These are phyloP conservation scores for Globisporangium paddicum DNA, from an alignment of 352 stramenopile species.

Conservation along the genomic window DNA sequence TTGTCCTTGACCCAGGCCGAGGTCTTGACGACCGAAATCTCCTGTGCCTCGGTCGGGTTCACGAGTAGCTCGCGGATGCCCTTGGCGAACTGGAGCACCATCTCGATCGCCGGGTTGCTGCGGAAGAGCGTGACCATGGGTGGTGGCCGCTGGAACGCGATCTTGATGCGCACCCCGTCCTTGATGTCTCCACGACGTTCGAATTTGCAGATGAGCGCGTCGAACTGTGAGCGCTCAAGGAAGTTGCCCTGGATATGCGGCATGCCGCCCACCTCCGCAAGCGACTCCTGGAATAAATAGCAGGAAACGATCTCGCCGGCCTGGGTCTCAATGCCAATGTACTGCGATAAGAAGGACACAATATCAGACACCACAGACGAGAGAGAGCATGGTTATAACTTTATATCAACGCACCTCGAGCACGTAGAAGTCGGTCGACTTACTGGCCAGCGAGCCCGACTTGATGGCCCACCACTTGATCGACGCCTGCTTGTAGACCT, in stretches of 20 bases:
- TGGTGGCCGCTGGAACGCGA: slow-evolving; percentile 80
- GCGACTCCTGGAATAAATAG: slow-evolving; percentile 84
- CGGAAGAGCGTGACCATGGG: slow-evolving; percentile 79
- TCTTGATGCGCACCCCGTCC: slow-evolving; percentile 77
- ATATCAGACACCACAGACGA: slow-evolving; percentile 9
- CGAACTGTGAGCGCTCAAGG: slow-evolving; percentile 78
- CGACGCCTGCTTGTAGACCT: slow-evolving; percentile 82
- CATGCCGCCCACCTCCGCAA: slow-evolving; percentile 80
- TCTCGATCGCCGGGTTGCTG: slow-evolving; percentile 78
- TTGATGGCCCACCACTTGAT: slow-evolving; percentile 90
- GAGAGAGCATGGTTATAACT: background rate
- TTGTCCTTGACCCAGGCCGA: slow-evolving; percentile 84
- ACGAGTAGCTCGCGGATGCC: slow-evolving; percentile 75
- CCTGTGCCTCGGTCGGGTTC: slow-evolving; percentile 69
- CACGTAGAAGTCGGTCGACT: slow-evolving; percentile 85
- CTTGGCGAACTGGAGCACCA: slow-evolving; percentile 78
- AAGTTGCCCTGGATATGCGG: slow-evolving; percentile 75
- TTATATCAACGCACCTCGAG: slow-evolving; percentile 35
- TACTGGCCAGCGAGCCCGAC: slow-evolving; percentile 68
- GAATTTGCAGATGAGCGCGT: slow-evolving; percentile 85
- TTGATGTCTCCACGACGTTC: slow-evolving; percentile 67
- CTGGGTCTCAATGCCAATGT: slow-evolving; percentile 78
- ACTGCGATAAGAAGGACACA: slow-evolving; percentile 26
- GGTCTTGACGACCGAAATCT: slow-evolving; percentile 79
- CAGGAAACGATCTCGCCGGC: slow-evolving; percentile 74